Base-by-base conservation (phyloP, 345 rosid genomes). In the Populus ilicifolia region DNA sequence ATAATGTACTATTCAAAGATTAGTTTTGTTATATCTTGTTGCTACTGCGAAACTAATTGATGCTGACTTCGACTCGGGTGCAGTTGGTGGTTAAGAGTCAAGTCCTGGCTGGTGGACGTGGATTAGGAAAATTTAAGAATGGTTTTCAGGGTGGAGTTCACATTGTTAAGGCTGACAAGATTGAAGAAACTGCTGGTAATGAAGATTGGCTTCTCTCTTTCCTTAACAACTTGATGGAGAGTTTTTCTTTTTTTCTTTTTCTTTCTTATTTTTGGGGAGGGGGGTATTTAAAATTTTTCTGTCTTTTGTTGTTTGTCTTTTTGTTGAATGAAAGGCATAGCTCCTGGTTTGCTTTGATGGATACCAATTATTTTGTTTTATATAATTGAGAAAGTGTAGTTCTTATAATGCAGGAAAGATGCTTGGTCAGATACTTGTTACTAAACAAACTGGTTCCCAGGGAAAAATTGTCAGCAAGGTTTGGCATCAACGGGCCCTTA, bases 401-500 rank as follows among this genome's bases (percentile, higher is more conserved):
- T n/a, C 64, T 59, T 17, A 2, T 78, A 39, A 39, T 78, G 71
- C 87, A 96, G 99, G 91, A 48, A 94, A 94, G 86, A 96, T 96
- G 99, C 94, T 94, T 67, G 99, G 98, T 29, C 94, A 96, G 88
- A 85, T 91, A 67, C 98, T 96, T 66, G 99, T 96, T 71, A 96
- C 98, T 72, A 94, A 96, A 80, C 99, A 96, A 88, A 94, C 97
- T 79, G 98, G 98, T 72, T 86, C 97, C 20, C 95, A 92, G 84
- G 98, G 99, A 61, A 96, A 94, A 94, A 87, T 91, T 79, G 99
- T 96, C 74, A 92, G 97, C 98, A 92, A 96, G 99, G 99, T 95
- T 39, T 70, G 89, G 70, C 44, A 73, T 78, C 25, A 8, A 25
- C 63, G 7, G 21, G 1, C 56, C 38, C 18, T 25, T 62, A n/a